phyloP scores from a whole-genome alignment of 2,329 filamentous ascomycete genomes.

The Colletotrichum agaves region DNA sequence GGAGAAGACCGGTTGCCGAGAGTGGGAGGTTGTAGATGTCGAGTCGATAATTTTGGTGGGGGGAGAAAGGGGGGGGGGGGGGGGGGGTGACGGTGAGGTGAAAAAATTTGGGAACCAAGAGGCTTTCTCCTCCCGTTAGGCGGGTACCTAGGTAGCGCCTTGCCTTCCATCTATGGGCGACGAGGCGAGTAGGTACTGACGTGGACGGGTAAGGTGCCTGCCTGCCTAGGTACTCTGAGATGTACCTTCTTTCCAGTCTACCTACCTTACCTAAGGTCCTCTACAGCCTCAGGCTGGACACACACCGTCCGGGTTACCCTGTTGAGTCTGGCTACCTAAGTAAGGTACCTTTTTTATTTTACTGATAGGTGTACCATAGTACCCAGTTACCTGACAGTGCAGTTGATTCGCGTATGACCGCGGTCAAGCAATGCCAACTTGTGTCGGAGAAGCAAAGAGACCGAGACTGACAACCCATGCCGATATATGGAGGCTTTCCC shows the following conservation, averaged over 20 bases:
- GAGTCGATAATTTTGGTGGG: slow-evolving; percentile 38
- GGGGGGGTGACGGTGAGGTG: slow-evolving; percentile 18
- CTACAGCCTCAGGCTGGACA: too few relatives aligned
- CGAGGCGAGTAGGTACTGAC: neutral
- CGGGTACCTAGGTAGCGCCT: slow-evolving; percentile 34
- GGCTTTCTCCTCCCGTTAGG: slow-evolving; percentile 31
- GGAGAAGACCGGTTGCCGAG: slow-evolving; percentile 18
- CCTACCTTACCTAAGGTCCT: neutral
- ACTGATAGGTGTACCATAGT: too few relatives aligned
- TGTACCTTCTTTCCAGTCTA: neutral
- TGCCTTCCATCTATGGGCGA: neutral
- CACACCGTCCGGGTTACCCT: too few relatives aligned
- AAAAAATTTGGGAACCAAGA: slow-evolving; percentile 30
- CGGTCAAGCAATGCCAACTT: neutral
- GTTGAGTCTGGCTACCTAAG: too few relatives aligned
- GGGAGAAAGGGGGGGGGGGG: slow-evolving; percentile 18
- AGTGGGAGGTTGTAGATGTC: slow-evolving; percentile 35
- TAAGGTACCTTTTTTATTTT: too few relatives aligned
- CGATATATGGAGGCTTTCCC: neutral
- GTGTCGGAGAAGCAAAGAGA: slow-evolving; percentile 2
- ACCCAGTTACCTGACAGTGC: neutral
- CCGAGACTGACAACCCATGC: neutral
- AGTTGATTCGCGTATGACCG: neutral
- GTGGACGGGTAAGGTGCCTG: slow-evolving; percentile 9
- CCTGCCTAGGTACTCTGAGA: neutral